phyloP scores from a whole-genome alignment of 352 stramenopile species.

The Sclerospora graminicola region DNA sequence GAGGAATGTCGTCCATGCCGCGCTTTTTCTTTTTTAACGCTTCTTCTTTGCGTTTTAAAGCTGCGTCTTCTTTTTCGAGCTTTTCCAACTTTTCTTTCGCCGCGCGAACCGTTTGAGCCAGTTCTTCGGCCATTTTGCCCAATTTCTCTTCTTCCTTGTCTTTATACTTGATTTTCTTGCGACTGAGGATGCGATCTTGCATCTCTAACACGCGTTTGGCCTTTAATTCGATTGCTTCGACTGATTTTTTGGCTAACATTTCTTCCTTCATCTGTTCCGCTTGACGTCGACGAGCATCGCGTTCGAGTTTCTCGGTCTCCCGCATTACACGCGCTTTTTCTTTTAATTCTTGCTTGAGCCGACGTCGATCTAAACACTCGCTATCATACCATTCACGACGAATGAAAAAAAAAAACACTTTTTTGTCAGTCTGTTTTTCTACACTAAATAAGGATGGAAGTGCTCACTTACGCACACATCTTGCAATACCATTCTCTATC shows the following conservation, averaged over 20 bases:
- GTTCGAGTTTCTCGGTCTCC: slow-evolving; percentile 74
- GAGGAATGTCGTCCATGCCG: slow-evolving; percentile 32
- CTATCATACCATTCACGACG: slow-evolving; percentile 12
- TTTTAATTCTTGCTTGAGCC: slow-evolving; percentile 61
- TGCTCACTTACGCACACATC: slow-evolving; percentile 62
- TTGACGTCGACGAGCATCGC: slow-evolving; percentile 50
- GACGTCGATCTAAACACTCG: slow-evolving; percentile 71
- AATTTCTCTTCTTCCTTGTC: slow-evolving; percentile 84
- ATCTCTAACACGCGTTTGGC: slow-evolving; percentile 81
- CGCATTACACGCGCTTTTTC: slow-evolving; percentile 69
- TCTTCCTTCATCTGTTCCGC: slow-evolving; percentile 70
- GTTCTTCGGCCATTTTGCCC: slow-evolving; percentile 63
- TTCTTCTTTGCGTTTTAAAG: slow-evolving; percentile 72
- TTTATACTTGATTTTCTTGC: slow-evolving; percentile 87
- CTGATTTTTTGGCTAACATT: slow-evolving; percentile 53
- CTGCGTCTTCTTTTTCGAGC: slow-evolving; percentile 77
- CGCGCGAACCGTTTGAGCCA: slow-evolving; percentile 60
- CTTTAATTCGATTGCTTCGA: slow-evolving; percentile 75
- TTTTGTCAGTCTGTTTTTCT: too few species aligned
- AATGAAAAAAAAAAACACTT: not conserved
- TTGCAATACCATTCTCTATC: slow-evolving; percentile 85
- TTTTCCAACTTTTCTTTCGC: slow-evolving; percentile 81
- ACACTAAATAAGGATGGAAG: too few species aligned
- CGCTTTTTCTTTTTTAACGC: slow-evolving; percentile 75
- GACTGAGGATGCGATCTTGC: slow-evolving; percentile 78